Evolutionary conservation across 495 filamentous ascomycete genomes (phyloP).

Genomic region (Aspergillus biplanus): DNA sequence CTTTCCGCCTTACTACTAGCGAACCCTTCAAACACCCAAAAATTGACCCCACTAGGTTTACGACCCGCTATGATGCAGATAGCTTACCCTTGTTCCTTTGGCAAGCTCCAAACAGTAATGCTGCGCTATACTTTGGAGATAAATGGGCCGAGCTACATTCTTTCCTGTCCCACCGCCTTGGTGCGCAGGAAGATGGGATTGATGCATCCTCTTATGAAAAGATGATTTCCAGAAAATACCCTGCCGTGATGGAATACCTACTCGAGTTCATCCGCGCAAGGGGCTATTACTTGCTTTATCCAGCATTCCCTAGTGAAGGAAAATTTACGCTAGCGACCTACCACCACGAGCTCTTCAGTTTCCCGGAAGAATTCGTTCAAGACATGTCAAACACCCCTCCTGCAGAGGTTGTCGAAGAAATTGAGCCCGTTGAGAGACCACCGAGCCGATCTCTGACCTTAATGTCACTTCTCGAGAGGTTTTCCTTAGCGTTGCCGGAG

Average conservation of each 20-base stretch:
- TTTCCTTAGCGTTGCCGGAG: conserved; percentile 38
- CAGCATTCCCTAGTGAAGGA: conserved; percentile 52
- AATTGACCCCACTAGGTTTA: conserved; percentile 4
- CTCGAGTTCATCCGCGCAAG: conserved; percentile 70
- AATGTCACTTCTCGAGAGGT: conserved; percentile 38
- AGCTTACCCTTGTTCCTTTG: conserved; percentile 67
- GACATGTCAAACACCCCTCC: conserved; percentile 9
- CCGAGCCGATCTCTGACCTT: conserved; percentile 30
- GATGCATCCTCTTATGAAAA: conserved; percentile 31
- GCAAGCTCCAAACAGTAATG: conserved; percentile 81
- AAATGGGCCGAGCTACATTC: conserved; percentile 82
- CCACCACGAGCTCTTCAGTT: conserved; percentile 71
- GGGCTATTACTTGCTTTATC: conserved; percentile 78
- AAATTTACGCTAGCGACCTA: conserved; percentile 61
- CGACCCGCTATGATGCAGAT: conserved; percentile 24
- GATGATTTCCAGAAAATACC: conserved; percentile 61
- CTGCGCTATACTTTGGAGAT: conserved; percentile 77
- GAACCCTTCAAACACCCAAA: conserved; percentile 55
- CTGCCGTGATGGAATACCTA: conserved; percentile 77
- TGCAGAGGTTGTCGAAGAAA: conserved; percentile 11
- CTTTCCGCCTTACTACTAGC: conserved; percentile 57
- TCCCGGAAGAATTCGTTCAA: conserved; percentile 64
- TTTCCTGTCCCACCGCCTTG: conserved; percentile 64
- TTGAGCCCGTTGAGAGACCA: conserved; percentile 25
- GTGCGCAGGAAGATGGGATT: conserved; percentile 47